phyloP scores from a whole-genome alignment of 306 rosid genomes.

The Rosa multiflora region DNA sequence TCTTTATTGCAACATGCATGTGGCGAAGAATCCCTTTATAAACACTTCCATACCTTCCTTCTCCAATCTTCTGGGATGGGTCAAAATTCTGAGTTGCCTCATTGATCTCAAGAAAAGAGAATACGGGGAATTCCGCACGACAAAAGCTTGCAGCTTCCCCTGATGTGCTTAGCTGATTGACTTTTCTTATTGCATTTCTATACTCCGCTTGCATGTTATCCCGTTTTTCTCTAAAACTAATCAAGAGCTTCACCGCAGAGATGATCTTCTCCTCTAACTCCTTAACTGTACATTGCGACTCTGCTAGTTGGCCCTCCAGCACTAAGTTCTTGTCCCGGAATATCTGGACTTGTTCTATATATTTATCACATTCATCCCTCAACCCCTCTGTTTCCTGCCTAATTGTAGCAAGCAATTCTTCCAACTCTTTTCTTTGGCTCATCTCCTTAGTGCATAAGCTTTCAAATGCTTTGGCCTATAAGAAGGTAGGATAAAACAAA shows the following conservation, averaged over 20 bases:
- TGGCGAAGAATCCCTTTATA: slow-evolving; percentile 76
- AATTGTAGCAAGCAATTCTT: slow-evolving; percentile 45
- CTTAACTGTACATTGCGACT: slow-evolving; percentile 40
- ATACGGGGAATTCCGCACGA: slow-evolving; percentile 58
- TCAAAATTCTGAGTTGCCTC: slow-evolving; percentile 83
- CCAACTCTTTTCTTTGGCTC: slow-evolving; percentile 51
- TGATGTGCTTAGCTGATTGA: slow-evolving; percentile 45
- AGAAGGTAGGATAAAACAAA: slow-evolving; percentile 31
- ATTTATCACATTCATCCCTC: slow-evolving; percentile 45
- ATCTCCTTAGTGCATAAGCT: slow-evolving; percentile 49
- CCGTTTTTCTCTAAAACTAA: slow-evolving; percentile 72
- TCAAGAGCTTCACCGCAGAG: slow-evolving; percentile 72
- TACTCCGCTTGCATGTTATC: slow-evolving; percentile 61
- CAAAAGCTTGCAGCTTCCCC: slow-evolving; percentile 37
- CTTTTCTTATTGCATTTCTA: slow-evolving; percentile 51
- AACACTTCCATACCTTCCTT: slow-evolving; percentile 84
- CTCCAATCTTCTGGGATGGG: slow-evolving; percentile 90
- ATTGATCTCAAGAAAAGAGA: slow-evolving; percentile 80
- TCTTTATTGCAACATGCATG: slow-evolving; percentile 83
- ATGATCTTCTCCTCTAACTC: slow-evolving; percentile 85
- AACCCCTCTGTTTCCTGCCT: slow-evolving; percentile 50
- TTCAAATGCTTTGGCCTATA: slow-evolving; percentile 62
- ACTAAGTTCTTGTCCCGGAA: slow-evolving; percentile 49
- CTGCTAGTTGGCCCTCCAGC: slow-evolving; percentile 46
- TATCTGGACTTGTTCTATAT: slow-evolving; percentile 40